phyloP scores from a whole-genome alignment of 2,329 filamentous ascomycete genomes.

The Botrytis squamosa region DNA sequence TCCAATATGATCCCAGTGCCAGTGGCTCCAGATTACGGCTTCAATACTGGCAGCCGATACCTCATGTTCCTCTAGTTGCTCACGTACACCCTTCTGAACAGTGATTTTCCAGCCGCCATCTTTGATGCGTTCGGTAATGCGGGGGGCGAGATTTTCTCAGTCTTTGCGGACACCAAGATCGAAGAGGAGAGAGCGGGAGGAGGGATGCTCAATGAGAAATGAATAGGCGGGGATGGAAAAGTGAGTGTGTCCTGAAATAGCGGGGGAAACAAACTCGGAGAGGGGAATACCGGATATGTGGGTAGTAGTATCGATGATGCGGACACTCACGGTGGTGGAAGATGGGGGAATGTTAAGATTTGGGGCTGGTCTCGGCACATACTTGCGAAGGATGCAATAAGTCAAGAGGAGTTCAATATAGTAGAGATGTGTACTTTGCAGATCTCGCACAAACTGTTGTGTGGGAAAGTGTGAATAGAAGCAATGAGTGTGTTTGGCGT shows the following conservation, averaged over 20 bases:
- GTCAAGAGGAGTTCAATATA: neutral
- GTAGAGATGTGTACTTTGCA: conserved; percentile 10
- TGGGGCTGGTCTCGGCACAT: conserved; percentile 14
- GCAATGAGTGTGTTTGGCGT: neutral
- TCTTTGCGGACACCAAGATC: conserved; percentile 39
- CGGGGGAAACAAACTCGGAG: conserved; percentile 28
- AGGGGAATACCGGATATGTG: conserved; percentile 32
- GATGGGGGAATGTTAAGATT: conserved; percentile 39
- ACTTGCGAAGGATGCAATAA: neutral
- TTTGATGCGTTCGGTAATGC: conserved; percentile 28
- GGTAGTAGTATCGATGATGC: conserved; percentile 40
- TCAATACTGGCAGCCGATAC: conserved; percentile 40
- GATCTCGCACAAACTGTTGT: neutral
- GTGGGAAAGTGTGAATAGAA: neutral
- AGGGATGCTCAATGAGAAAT: conserved; percentile 28
- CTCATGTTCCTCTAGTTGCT: conserved; percentile 31
- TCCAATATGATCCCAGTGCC: conserved; percentile 54
- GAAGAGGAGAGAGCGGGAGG: conserved; percentile 29
- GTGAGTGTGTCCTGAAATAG: conserved; percentile 41
- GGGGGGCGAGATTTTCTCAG: conserved; percentile 36
- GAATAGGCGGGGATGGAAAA: conserved; percentile 28
- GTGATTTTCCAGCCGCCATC: conserved; percentile 30
- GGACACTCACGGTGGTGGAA: conserved; percentile 36
- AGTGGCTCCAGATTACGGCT: conserved; percentile 44
- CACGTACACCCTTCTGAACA: neutral